Evolutionary conservation across 768 basidiomycete genomes (phyloP).

Genomic region (Tubosaeta brunneosetosa): DNA sequence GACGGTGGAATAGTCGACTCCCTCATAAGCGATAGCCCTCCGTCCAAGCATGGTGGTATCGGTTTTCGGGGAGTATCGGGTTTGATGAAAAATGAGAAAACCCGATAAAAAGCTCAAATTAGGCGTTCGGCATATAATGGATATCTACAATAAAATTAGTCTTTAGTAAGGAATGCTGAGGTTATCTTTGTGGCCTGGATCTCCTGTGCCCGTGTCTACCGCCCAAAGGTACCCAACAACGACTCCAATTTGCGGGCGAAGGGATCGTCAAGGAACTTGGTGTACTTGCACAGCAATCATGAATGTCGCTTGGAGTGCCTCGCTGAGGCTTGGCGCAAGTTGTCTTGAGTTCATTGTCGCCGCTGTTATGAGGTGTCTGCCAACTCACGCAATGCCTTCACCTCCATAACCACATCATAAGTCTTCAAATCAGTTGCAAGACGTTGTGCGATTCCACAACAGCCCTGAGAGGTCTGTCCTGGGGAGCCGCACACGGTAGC

Average conservation of each 20-base stretch:
- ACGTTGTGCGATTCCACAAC: conserved; percentile 5
- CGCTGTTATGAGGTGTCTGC: neutral
- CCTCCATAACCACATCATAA: neutral
- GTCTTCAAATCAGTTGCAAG: neutral
- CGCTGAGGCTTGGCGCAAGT: neutral
- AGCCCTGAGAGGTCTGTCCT: neutral
- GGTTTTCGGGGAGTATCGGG: neutral
- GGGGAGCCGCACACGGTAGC: too few species aligned
- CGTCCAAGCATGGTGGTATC: neutral
- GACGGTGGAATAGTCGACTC: neutral
- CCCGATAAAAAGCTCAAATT: neutral
- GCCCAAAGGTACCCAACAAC: neutral
- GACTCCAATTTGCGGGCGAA: neutral
- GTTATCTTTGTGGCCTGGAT: neutral
- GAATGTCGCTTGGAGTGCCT: neutral
- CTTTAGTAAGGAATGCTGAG: neutral
- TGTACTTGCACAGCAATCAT: neutral
- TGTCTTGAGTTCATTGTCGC: neutral
- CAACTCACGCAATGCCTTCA: neutral
- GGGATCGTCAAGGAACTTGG: neutral
- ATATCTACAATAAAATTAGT: neutral
- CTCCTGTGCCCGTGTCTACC: neutral
- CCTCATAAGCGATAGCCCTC: too few species aligned
- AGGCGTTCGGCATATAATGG: neutral
- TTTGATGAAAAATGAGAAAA: neutral